Evolutionary conservation across 179 eudicot genomes (phyloP).

Genomic region (Silene coronaria): DNA sequence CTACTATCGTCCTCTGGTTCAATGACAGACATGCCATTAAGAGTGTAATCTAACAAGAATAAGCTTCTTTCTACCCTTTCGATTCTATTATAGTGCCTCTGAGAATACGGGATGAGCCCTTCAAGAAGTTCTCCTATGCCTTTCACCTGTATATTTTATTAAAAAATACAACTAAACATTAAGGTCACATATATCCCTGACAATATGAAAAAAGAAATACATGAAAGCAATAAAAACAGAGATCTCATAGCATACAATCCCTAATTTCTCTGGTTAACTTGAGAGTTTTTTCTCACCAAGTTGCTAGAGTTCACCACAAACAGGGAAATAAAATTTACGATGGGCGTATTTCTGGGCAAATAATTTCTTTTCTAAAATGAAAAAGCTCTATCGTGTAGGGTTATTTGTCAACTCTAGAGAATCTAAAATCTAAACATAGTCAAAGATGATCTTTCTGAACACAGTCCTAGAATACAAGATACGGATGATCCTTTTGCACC

Average conservation of each 20-base stretch:
- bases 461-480: background rate
- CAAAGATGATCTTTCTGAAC: too few relatives aligned
- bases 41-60: constrained; percentile 77
- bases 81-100: constrained; percentile 85
- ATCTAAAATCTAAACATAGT: too few relatives aligned
- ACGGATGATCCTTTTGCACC: background rate
- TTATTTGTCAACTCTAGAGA: too few relatives aligned
- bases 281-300: too few relatives aligned
- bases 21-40: constrained; percentile 81
- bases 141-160: constrained; percentile 42
- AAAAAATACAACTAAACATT: background rate
- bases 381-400: too few relatives aligned
- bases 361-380: too few relatives aligned
- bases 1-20: constrained; percentile 50
- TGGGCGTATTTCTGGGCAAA: too few relatives aligned
- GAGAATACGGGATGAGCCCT: constrained; percentile 82
- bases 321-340: too few relatives aligned
- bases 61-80: constrained; percentile 88
- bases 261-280: too few relatives aligned
- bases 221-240: too few relatives aligned
- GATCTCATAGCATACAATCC: too few relatives aligned
- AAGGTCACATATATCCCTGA: background rate
- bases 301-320: too few relatives aligned
- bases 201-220: background rate
- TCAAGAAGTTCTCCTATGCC: constrained; percentile 87